Evolutionary conservation across 1,284 basidiomycete genomes (phyloP).

Genomic region (Sanghuangporus baumii): DNA sequence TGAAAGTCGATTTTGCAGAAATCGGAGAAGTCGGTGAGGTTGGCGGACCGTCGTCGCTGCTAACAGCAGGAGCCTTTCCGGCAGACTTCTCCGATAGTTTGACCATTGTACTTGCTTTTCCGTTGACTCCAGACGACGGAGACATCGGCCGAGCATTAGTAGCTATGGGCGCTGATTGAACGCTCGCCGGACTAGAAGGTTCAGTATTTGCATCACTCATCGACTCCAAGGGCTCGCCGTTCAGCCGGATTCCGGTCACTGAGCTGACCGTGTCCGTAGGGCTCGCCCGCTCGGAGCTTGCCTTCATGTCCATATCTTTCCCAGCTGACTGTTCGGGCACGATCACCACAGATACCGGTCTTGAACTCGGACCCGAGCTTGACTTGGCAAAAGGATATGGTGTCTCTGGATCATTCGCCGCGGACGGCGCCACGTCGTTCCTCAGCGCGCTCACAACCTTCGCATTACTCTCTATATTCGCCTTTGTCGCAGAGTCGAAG

Average conservation of each 20-base stretch:
- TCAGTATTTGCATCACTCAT: background rate
- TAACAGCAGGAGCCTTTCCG: background rate
- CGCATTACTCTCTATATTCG: background rate
- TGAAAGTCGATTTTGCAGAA: background rate
- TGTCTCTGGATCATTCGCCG: background rate
- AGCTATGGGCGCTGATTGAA: background rate
- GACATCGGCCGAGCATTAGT: slow-evolving; percentile 10
- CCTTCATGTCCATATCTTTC: background rate
- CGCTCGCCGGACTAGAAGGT: background rate
- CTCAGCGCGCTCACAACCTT: background rate
- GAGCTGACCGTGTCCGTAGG: background rate
- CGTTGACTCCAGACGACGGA: background rate
- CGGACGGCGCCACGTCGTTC: background rate
- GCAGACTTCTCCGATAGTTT: background rate
- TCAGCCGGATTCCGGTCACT: background rate
- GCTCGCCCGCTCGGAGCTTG: background rate
- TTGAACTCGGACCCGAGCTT: background rate
- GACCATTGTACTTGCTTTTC: background rate
- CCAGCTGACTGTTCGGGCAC: background rate
- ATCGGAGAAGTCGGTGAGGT: background rate
- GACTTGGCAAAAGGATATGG: background rate
- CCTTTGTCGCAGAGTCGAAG: background rate
- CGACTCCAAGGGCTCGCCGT: background rate
- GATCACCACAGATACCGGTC: background rate
- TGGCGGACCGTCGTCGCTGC: background rate